Evolutionary conservation across 2,329 filamentous ascomycete genomes (phyloP).

Genomic region (Pseudovirgaria hyperparasitica): DNA sequence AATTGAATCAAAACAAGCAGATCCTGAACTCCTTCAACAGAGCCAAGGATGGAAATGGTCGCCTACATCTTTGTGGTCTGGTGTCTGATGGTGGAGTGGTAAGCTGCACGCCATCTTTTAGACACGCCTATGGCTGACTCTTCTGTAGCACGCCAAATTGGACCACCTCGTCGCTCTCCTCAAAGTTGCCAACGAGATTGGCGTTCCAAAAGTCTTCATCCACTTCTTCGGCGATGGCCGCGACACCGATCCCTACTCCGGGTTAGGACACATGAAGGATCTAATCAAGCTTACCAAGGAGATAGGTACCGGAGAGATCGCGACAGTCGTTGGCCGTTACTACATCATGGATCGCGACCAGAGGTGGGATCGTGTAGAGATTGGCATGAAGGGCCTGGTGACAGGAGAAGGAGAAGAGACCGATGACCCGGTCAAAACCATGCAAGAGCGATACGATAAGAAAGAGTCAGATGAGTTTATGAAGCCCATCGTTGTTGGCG

Average conservation of each 20-base stretch:
- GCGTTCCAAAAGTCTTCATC: slow-evolving; percentile 84
- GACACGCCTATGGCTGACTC: slow-evolving; percentile 1
- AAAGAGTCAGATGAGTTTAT: slow-evolving; percentile 95
- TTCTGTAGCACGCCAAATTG: slow-evolving; percentile 78
- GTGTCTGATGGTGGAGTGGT: slow-evolving; percentile 90
- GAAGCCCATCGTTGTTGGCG: slow-evolving; percentile 91
- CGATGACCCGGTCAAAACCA: slow-evolving; percentile 70
- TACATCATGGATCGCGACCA: slow-evolving; percentile 99
- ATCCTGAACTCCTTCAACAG: slow-evolving; percentile 66
- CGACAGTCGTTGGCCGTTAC: slow-evolving; percentile 89
- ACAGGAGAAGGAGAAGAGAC: slow-evolving; percentile 77
- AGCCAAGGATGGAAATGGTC: slow-evolving; percentile 78
- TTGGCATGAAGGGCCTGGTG: slow-evolving; percentile 78
- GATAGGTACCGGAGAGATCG: slow-evolving; percentile 74
- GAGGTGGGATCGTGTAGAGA: slow-evolving; percentile 90
- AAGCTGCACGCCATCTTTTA: slow-evolving; percentile 21
- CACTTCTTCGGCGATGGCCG: slow-evolving; percentile 98
- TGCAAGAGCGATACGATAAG: slow-evolving; percentile 78
- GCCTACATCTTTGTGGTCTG: slow-evolving; percentile 83
- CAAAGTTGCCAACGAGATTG: slow-evolving; percentile 77
- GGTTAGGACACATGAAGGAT: slow-evolving; percentile 75
- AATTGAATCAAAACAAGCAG: slow-evolving; percentile 63
- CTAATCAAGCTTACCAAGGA: slow-evolving; percentile 71
- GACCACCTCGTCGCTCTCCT: slow-evolving; percentile 81
- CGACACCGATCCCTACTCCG: slow-evolving; percentile 95